These are phyloP conservation scores for Fusarium aywerte DNA, from an alignment of 2,329 filamentous ascomycete genomes.

Conservation along the genomic window DNA sequence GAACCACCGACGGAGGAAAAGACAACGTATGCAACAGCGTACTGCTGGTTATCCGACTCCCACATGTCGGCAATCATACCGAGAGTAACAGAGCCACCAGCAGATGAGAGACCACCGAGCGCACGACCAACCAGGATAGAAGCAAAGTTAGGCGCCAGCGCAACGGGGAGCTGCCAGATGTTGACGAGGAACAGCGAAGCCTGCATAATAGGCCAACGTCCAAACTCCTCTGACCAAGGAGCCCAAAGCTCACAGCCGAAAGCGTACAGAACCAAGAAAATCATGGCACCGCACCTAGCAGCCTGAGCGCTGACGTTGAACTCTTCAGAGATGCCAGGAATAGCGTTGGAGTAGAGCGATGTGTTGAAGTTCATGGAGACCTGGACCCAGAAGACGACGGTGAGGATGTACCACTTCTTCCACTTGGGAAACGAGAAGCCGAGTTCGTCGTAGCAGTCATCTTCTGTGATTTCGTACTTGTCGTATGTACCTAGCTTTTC, in stretches of 20 bases:
- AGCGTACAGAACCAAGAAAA: constrained; percentile 82
- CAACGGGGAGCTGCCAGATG: constrained; percentile 78
- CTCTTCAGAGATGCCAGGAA: constrained; percentile 71
- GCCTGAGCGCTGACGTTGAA: constrained; percentile 75
- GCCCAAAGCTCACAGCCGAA: constrained; percentile 92
- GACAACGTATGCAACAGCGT: constrained; percentile 79
- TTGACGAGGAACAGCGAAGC: constrained; percentile 79
- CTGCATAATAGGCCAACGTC: constrained; percentile 80
- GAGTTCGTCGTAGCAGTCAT: constrained; percentile 73
- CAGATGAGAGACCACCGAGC: constrained; percentile 75
- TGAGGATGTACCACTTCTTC: constrained; percentile 79
- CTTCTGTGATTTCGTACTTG: constrained; percentile 61
- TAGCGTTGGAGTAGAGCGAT: constrained; percentile 76
- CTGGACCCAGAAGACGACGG: constrained; percentile 78
- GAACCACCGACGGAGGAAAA: constrained; percentile 84
- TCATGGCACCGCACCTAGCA: constrained; percentile 77
- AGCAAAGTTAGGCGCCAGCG: constrained; percentile 77
- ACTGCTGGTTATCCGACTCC: constrained; percentile 76
- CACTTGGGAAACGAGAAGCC: constrained; percentile 68
- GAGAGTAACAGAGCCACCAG: constrained; percentile 77
- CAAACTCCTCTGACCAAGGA: constrained; percentile 86
- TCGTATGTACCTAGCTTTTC: constrained; percentile 54
- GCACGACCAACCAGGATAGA: constrained; percentile 76
- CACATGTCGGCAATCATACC: constrained; percentile 82
- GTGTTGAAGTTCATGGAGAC: constrained; percentile 85